Evolutionary conservation across 139 green algal species (phyloP).

Genomic region (Micractinium sp.): DNA sequence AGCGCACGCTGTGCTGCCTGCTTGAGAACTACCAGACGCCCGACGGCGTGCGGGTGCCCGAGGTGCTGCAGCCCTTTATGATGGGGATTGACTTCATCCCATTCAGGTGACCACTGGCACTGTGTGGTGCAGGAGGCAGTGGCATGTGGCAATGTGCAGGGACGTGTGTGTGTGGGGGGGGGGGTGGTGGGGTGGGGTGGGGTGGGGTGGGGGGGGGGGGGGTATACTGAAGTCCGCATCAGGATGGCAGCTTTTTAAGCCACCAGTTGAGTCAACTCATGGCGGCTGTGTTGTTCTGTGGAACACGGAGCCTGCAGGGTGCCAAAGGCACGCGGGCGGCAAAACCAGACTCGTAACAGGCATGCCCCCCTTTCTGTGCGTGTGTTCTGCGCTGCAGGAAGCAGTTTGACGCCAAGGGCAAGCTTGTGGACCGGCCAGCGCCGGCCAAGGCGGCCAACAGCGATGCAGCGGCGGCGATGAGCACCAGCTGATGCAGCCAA

Average conservation of each 20-base stretch:
- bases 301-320: neutral
- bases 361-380: neutral
- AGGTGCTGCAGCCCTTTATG: conserved; percentile 91
- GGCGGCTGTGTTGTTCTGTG: no score
- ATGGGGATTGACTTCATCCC: conserved; percentile 94
- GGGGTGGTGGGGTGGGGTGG: no score
- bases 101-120: conserved; percentile 58
- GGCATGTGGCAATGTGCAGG: neutral
- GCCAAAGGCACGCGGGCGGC: no score
- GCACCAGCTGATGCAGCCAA: conserved; percentile 19
- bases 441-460: neutral
- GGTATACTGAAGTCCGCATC: no score
- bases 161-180: no score
- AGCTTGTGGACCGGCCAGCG: conserved; percentile 57
- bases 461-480: conserved; percentile 23
- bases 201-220: no score
- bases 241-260: no score
- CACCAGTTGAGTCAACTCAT: no score
- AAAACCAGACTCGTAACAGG: no score
- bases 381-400: conserved; percentile 28
- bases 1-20: conserved; percentile 98
- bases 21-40: conserved; percentile 97
- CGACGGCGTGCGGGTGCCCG: conserved; percentile 77
- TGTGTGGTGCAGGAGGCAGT: no score
- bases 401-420: conserved; percentile 74